Evolutionary conservation across 371 early-diverging fungal species (phyloP).

Genomic region (Choanephora cucurbitarum): DNA sequence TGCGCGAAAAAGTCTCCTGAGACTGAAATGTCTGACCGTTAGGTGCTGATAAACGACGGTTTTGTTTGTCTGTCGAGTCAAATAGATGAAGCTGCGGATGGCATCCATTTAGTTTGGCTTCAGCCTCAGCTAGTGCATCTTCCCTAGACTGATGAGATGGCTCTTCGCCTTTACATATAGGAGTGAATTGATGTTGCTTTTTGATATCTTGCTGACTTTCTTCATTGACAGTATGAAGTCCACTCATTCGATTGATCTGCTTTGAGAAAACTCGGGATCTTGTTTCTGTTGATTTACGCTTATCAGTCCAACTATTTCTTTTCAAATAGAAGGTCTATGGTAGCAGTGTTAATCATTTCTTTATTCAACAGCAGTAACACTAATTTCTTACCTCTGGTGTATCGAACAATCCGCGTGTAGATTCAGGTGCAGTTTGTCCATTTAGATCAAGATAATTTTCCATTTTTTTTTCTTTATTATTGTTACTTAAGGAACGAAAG

Average conservation of each 20-base stretch:
- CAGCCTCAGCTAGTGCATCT: slow-evolving; percentile 48
- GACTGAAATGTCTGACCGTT: neutral
- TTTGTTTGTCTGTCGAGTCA: slow-evolving; percentile 25
- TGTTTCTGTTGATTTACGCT: slow-evolving; percentile 12
- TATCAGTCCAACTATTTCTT: slow-evolving; percentile 17
- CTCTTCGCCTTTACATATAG: slow-evolving; percentile 17
- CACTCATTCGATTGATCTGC: slow-evolving; percentile 13
- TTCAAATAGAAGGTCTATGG: slow-evolving; percentile 1
- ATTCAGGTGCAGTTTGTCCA: slow-evolving; percentile 56
- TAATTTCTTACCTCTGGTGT: slow-evolving; percentile 28
- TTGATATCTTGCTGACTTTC: slow-evolving; percentile 16
- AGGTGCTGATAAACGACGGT: slow-evolving; percentile 48
- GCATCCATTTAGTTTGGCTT: slow-evolving; percentile 46
- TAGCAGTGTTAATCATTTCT: neutral
- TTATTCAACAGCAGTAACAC: neutral
- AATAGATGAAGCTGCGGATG: neutral
- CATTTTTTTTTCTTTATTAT: slow-evolving; percentile 9
- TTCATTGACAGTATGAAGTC: slow-evolving; percentile 42
- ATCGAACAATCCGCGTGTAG: slow-evolving; percentile 53
- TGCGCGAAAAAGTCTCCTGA: neutral
- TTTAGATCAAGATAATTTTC: slow-evolving; percentile 38
- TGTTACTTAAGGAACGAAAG: too few species aligned
- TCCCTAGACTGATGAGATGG: slow-evolving; percentile 29
- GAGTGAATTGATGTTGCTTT: neutral
- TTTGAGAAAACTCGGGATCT: slow-evolving; percentile 1